Percentiles rank a stretch among this genome's conserved stretches.
phyloP scores from a whole-genome alignment of 768 basidiomycete species.

The Xerocomellus amylosporus region DNA sequence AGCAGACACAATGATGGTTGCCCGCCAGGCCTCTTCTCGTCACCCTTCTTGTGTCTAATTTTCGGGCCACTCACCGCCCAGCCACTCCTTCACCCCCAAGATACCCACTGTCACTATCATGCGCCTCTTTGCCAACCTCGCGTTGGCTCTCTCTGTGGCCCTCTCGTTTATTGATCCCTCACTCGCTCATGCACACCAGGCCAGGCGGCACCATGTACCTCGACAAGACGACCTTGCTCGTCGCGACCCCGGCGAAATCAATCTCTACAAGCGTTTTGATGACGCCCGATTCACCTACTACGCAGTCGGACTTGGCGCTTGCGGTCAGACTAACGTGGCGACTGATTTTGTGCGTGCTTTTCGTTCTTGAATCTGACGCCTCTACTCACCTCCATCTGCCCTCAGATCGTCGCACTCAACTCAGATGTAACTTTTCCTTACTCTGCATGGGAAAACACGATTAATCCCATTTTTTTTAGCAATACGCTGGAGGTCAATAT shows the following conservation, averaged over 20 bases:
- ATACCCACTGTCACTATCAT: conserved; percentile 14
- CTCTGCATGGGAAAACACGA: not conserved
- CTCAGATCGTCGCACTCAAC: conserved; percentile 53
- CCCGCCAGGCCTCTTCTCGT: not conserved
- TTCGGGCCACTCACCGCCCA: conserved; percentile 4
- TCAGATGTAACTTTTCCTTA: conserved; percentile 18
- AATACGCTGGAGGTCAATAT: conserved; percentile 50
- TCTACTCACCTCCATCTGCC: conserved; percentile 3
- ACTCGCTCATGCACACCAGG: conserved; percentile 21
- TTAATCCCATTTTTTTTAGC: conserved; percentile 37
- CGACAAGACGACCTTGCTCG: conserved; percentile 22
- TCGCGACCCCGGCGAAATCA: conserved; percentile 26
- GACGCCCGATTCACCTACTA: conserved; percentile 37
- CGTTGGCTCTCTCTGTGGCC: conserved; percentile 17
- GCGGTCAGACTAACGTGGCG: conserved; percentile 31
- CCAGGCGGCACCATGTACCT: conserved; percentile 22
- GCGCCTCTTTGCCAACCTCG: conserved; percentile 23
- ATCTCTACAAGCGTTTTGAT: conserved; percentile 22
- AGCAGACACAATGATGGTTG: not conserved
- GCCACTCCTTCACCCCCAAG: conserved; percentile 21
- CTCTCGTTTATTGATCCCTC: conserved; percentile 19
- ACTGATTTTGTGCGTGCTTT: conserved; percentile 35
- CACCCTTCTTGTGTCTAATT: conserved; percentile 5
- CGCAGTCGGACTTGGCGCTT: conserved; percentile 44
- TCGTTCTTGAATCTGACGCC: not conserved